Evolutionary conservation across 2,329 filamentous ascomycete species (phyloP).

Genomic region (Xylaria sp.): DNA sequence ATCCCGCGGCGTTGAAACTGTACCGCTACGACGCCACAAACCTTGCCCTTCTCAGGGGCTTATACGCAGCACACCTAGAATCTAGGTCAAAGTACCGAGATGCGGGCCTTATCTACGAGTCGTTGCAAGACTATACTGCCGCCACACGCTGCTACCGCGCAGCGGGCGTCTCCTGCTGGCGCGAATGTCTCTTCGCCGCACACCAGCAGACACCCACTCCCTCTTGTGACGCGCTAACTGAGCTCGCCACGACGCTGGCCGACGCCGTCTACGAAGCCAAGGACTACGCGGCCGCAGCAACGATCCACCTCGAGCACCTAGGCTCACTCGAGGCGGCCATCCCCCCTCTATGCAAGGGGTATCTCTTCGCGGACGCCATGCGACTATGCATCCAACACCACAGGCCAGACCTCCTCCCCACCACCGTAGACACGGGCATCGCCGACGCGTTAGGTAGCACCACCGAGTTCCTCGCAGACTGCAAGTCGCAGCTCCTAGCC

Average conservation of each 20-base stretch:
- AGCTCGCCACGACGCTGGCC: conserved; percentile 79
- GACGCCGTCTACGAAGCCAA: conserved; percentile 85
- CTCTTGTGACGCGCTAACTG: conserved; percentile 67
- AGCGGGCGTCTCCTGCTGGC: conserved; percentile 82
- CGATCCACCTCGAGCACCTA: conserved; percentile 85
- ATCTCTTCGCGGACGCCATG: conserved; percentile 88
- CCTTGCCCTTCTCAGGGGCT: conserved; percentile 74
- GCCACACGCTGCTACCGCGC: conserved; percentile 87
- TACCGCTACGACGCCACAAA: conserved; percentile 83
- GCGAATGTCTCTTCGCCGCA: conserved; percentile 86
- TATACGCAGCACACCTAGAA: conserved; percentile 84
- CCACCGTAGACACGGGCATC: conserved; percentile 80
- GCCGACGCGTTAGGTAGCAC: conserved; percentile 82
- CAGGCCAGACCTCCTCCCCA: conserved; percentile 70
- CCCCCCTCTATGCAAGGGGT: conserved; percentile 85
- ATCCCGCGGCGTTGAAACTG: conserved; percentile 78
- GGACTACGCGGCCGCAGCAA: conserved; percentile 82
- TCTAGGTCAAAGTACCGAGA: conserved; percentile 82
- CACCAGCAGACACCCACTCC: conserved; percentile 72
- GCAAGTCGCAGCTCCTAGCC: conserved; percentile 82
- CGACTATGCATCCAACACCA: conserved; percentile 74
- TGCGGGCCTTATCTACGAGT: conserved; percentile 92
- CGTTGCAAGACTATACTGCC: conserved; percentile 75
- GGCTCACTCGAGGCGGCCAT: conserved; percentile 76
- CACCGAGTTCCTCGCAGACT: conserved; percentile 93